These are phyloP conservation scores for Decorospora gaudefroyi DNA, from an alignment of 2,329 filamentous ascomycete genomes.

Conservation along the genomic window DNA sequence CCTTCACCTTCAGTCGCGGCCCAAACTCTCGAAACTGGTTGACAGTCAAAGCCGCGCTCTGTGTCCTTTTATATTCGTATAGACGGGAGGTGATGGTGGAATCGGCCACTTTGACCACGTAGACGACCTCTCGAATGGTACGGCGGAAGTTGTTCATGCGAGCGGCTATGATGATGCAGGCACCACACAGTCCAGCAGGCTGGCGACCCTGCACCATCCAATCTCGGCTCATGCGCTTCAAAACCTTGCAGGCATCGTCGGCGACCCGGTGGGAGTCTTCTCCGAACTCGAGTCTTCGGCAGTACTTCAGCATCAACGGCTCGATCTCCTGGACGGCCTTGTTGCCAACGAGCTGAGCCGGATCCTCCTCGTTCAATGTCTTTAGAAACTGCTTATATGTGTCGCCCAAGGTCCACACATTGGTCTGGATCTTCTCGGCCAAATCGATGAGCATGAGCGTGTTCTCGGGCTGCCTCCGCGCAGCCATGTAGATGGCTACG, in stretches of 20 bases:
- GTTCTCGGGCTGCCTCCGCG: constrained; percentile 76
- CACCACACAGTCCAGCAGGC: constrained; percentile 91
- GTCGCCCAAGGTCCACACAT: constrained; percentile 89
- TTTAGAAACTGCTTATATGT: constrained; percentile 84
- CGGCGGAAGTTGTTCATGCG: constrained; percentile 98
- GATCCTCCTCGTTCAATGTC: constrained; percentile 66
- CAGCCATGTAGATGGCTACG: constrained; percentile 89
- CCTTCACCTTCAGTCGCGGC: constrained; percentile 66
- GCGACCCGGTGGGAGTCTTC: constrained; percentile 81
- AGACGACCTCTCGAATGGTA: constrained; percentile 93
- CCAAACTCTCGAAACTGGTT: constrained; percentile 78
- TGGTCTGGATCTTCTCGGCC: constrained; percentile 79
- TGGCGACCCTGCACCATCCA: constrained; percentile 97
- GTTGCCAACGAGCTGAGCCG: constrained; percentile 30
- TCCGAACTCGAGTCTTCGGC: constrained; percentile 88
- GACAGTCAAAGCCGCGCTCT: constrained; percentile 82
- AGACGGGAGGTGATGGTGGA: constrained; percentile 89
- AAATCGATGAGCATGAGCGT: constrained; percentile 94
- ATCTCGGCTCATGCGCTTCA: constrained; percentile 91
- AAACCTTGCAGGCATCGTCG: constrained; percentile 82
- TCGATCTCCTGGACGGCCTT: constrained; percentile 74
- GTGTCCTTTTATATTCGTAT: constrained; percentile 87
- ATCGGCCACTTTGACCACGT: constrained; percentile 95
- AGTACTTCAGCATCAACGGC: constrained; percentile 88
- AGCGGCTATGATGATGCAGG: constrained; percentile 90